Evolutionary conservation across 1,284 basidiomycete genomes (phyloP), one percentile per base, ranked within the genome.

Genomic region (Cutaneotrichosporon mucoides): DNA sequence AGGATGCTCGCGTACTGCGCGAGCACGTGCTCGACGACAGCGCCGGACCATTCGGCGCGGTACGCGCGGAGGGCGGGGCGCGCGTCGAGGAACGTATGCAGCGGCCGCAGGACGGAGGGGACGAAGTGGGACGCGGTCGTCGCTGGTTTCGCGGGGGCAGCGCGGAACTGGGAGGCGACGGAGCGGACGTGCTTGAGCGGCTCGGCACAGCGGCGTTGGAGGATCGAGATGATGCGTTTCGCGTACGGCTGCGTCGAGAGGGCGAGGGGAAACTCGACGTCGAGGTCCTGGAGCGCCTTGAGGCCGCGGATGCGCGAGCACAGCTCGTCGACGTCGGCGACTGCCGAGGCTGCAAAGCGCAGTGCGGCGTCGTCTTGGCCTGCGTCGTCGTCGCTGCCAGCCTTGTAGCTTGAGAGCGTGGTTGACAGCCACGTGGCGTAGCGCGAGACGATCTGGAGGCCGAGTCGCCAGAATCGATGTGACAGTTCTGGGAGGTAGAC

Each of bases 101-200:
- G 76, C 0, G 94, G 91, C 36, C 87, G 87, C 48, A 97, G 81
- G 56, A 97, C 87, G 33, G 85, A 82, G 1, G 85, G 79, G 2
- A 97, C 84, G 69, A 95, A 98, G 71, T 89, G 87, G 71, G 90
- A 93, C 13, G 92, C 85, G 67, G 90, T 87, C 5, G 82, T 83
- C 85, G 65, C 81, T 78, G 24, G 47, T 56, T 61, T 58, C n/a
- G 62, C 46, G 33, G 66, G 63, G 2, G 70, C 51, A 13, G 69
- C 63, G 88, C 60, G 92, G 87, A 65, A 92, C 90, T 81, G 85
- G 85, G 76, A 88, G 0, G 91, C 90, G 66, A 96, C 89, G 0
- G 90, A 89, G 50, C 91, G 85, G 51, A 97, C 90, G 9, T 89
- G 86, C 41, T 89, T 84, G 45, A 99, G 83, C 3, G 89, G 86